Evolutionary conservation across 768 basidiomycete genomes (phyloP), one percentile per base, ranked within the genome.

Genomic region (Termitomyces sp.): DNA sequence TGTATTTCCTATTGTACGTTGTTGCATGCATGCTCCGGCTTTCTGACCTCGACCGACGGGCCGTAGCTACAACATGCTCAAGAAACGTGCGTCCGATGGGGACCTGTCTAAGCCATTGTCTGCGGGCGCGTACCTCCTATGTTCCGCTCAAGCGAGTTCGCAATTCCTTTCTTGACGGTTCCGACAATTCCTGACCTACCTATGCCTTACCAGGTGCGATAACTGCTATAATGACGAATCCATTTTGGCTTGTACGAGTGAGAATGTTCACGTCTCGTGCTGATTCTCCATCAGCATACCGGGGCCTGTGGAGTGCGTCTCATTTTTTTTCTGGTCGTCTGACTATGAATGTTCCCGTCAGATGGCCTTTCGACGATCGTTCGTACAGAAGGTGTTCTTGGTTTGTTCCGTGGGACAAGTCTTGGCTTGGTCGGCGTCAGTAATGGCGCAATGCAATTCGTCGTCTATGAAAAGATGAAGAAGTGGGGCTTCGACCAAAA

Each of bases 201-300:
- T 52, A 38, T 73, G 57, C 65, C 59, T 42, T 59, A 40, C 42
- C 67, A 98, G 96, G 96, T 78, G 92, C 96, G 13, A 87, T 87
- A 18, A 97, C 96, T 4, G 95, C 97, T 0, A 78, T 98, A 68
- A 82, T 97, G 71, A 99, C 96, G 7, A 98, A 99, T 73, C 97
- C 96, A 0, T 86, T 98, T 67, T 98, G 96, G 96, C 91, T 98
- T 15, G 91, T 98, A 58, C 92, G 96, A 78, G 96, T 97, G 9
- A 87, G 97, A 62, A 95, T 98, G 88, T 99, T 97, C 71, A 94
- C 95, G 1, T 90, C 94, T 1, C 77, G 76, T 11, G 73, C 83
- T 33, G 81, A 84, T 58, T 84, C 88, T 45, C 86, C 90, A 9
- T 78, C 72, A 3, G 87, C 94, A 1, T 98, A 98, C 73, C 84